Base-by-base conservation (phyloP, 257 asterid genomes). In the Solanum medicagineum region DNA sequence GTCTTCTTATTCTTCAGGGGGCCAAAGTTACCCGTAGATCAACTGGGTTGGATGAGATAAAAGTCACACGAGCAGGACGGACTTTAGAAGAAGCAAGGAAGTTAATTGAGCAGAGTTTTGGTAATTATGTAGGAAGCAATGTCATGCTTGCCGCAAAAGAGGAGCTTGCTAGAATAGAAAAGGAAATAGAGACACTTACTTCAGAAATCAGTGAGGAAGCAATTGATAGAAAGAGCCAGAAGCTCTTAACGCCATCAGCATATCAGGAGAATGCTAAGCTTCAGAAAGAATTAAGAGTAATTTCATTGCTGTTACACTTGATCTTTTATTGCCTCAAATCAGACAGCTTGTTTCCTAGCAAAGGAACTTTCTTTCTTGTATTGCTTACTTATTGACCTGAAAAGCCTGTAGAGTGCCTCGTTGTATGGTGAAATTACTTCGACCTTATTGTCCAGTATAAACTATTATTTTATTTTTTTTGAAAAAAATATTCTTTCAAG, bases 141-240 rank as follows among this genome's bases (percentile, higher is more conserved):
- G 99, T 96, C 89, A 96, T 96, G 98, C 85, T 94, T 88, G 97
- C 98, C 80, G 95, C 98, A 69, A 96, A 95, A 90, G 98, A 95
- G 83, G 99, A 96, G 93, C 95, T 95, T 65, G 70, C 90, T 85
- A 94, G 89, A 85, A 94, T 96, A 92, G 92, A 93, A 85, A 93
- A 93, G 77, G 99, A 96, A 92, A 93, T 96, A 86, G 89, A 93
- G 89, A 83, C 89, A 79, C 92, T 95, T 75, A 89, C 93, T 87
- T 90, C 95, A 62, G 97, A 94, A 88, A 94, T 93, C 85, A 93
- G 94, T 65, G 98, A 95, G 85, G 98, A 95, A 93, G 97, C 94
- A 73, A 94, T 96, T 88, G 97, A 95, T 87, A 89, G 87, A 83
- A 95, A 94, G 93, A 92, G 95, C 88, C 89, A 81, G 88, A 91